Percentiles rank a stretch among this genome's conserved stretches.
phyloP scores from a whole-genome alignment of 768 basidiomycete genomes.

The Roridomyces roridus region DNA sequence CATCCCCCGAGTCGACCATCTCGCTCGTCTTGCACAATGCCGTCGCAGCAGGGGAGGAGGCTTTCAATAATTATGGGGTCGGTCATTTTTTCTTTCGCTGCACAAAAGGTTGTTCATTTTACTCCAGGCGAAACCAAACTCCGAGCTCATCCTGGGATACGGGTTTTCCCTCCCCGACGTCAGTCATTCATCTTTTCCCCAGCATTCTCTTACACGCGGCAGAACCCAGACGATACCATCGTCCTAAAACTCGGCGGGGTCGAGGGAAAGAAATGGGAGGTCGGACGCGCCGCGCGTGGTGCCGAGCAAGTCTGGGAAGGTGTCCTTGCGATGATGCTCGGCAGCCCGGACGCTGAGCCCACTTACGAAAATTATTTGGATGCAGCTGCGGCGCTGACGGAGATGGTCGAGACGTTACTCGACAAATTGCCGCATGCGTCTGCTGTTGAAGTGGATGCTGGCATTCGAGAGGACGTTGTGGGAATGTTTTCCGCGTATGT shows the following conservation, averaged over 20 bases:
- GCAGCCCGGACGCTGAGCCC: slow-evolving; percentile 31
- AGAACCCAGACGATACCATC: slow-evolving; percentile 88
- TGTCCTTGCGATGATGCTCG: slow-evolving; percentile 42
- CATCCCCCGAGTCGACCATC: slow-evolving; percentile 45
- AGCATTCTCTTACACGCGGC: too few relatives aligned
- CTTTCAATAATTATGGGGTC: slow-evolving; percentile 90
- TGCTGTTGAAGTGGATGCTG: slow-evolving; percentile 20
- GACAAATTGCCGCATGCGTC: slow-evolving; percentile 52
- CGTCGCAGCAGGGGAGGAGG: slow-evolving; percentile 52
- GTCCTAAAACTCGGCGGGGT: slow-evolving; percentile 75
- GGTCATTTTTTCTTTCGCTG: too few relatives aligned
- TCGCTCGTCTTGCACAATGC: slow-evolving; percentile 65
- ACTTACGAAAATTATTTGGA: slow-evolving; percentile 72
- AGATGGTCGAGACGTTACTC: slow-evolving; percentile 66
- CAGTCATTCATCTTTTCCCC: neutral
- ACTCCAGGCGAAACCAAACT: slow-evolving; percentile 70
- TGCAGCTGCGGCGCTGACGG: slow-evolving; percentile 64
- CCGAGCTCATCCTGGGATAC: slow-evolving; percentile 90
- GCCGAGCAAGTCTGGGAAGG: slow-evolving; percentile 68
- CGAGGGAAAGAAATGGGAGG: slow-evolving; percentile 59
- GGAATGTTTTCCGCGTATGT: slow-evolving; percentile 74
- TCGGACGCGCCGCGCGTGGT: slow-evolving; percentile 62
- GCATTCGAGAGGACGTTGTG: slow-evolving; percentile 56
- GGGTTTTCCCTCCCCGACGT: slow-evolving; percentile 76
- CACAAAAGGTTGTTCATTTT: too few relatives aligned